phyloP scores from a whole-genome alignment of 139 green algal genomes.

The Bryopsis sp. region DNA sequence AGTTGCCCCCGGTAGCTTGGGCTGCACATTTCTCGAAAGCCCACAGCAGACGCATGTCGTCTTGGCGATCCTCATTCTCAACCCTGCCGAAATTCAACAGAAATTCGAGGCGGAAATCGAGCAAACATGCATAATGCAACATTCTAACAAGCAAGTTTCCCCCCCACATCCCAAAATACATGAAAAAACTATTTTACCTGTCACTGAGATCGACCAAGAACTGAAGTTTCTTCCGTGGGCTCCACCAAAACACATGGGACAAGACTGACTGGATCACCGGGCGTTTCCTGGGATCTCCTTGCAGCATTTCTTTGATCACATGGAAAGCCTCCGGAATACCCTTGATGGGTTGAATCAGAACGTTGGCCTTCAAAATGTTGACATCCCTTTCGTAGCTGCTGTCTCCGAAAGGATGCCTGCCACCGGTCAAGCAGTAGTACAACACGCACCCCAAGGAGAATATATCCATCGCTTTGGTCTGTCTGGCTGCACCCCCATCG shows the following conservation, averaged over 20 bases:
- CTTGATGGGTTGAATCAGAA: slow-evolving; percentile 34
- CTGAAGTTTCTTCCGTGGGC: slow-evolving; percentile 50
- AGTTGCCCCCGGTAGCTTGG: slow-evolving; percentile 48
- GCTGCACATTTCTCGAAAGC: slow-evolving; percentile 36
- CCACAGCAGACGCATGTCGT: slow-evolving; percentile 47
- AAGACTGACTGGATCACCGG: slow-evolving; percentile 59
- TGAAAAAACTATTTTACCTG: slow-evolving; percentile 22
- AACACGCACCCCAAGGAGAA: slow-evolving; percentile 91
- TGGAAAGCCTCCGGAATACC: slow-evolving; percentile 59
- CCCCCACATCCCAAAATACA: neutral
- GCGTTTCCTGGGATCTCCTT: slow-evolving; percentile 41
- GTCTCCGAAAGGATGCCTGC: slow-evolving; percentile 85
- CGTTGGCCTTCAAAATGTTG: slow-evolving; percentile 64
- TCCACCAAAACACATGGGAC: slow-evolving; percentile 89
- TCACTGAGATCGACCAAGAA: slow-evolving; percentile 85
- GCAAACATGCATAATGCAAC: neutral
- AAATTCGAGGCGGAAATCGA: neutral
- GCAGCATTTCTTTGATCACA: slow-evolving; percentile 60
- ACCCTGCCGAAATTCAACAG: slow-evolving; percentile 35
- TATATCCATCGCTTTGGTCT: slow-evolving; percentile 81
- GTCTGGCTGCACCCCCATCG: slow-evolving; percentile 37
- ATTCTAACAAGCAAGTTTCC: neutral
- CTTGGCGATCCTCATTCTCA: slow-evolving; percentile 81
- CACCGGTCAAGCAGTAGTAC: slow-evolving; percentile 69
- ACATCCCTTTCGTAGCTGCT: slow-evolving; percentile 69